Conservation (phyloP, 306 rosid species). For the Hippophae gyantsensis region DNA sequence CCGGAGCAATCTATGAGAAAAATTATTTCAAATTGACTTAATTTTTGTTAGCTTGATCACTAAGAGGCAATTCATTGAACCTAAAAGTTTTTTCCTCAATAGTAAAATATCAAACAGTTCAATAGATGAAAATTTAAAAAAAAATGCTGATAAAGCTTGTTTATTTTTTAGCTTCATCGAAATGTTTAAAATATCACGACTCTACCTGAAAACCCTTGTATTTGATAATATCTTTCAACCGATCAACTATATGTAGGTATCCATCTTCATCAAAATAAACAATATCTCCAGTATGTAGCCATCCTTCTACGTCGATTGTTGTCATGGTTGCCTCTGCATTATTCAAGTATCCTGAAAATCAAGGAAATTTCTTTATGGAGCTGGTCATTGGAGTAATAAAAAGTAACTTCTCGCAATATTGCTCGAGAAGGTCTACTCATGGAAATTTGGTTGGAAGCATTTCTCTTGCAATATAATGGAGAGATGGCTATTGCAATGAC, state of each 20-base stretch:
- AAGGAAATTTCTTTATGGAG: neutral
- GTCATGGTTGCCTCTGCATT: conserved; percentile 52
- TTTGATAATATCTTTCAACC: conserved; percentile 86
- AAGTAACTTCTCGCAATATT: too few relatives aligned
- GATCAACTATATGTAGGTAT: conserved; percentile 50
- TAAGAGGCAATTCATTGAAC: neutral
- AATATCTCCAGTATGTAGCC: conserved; percentile 76
- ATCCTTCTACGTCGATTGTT: conserved; percentile 55
- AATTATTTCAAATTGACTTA: neutral
- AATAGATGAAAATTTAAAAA: neutral
- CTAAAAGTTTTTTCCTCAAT: neutral
- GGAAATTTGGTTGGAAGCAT: too few relatives aligned
- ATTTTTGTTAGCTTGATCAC: neutral
- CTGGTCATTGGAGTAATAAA: too few relatives aligned
- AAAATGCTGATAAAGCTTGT: neutral
- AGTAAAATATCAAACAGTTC: neutral
- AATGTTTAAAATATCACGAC: neutral
- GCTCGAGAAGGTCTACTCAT: too few relatives aligned
- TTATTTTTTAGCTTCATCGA: neutral
- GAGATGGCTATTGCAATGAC: too few relatives aligned
- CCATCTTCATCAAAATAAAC: conserved; percentile 68
- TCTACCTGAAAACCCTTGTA: conserved; percentile 89
- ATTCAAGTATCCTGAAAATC: conserved; percentile 62
- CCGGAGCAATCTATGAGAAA: conserved; percentile 36
- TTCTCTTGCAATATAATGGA: too few relatives aligned